Base-by-base conservation (phyloP, 2,329 filamentous ascomycete species). In the Colletotrichum camelliae region DNA sequence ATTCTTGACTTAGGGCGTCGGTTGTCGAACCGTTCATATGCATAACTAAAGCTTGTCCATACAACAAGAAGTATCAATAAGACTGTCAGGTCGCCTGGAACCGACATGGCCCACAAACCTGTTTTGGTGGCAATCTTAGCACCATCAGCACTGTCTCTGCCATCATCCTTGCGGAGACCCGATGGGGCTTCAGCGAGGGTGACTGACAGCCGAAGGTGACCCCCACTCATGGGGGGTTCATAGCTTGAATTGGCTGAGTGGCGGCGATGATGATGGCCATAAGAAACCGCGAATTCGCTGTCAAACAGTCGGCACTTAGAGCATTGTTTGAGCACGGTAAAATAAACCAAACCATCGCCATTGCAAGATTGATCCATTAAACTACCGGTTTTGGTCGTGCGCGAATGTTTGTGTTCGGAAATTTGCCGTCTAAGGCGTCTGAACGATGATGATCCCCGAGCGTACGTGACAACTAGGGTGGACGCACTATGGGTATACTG, bases 361-460 rank as follows among this genome's bases (percentile, higher is more conserved):
- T 21, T 48, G 43, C n/a, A n/a, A 48, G 0, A n/a, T 5, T 3
- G n/a, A n/a, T 7, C 12, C 4, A 12, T 48, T 13, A 18, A 48
- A 18, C 5, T 21, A 9, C n/a, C 18, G 12, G 1, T 18, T 9
- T 48, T 48, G n/a, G 18, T 48, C 18, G 12, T 6, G 6, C 2
- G n/a, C 5, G 18, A n/a, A 12, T n/a, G 5, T 6, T 12, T 5
- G 9, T 1, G 18, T 2, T 27, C 24, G 9, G 6, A 12, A n/a
- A 48, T 3, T n/a, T n/a, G 39, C 0, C 0, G 5, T n/a, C 5
- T n/a, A 3, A n/a, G n/a, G 10, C 39, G 3, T 12, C 4, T 48
- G 4, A 48, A n/a, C 2, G n/a, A n/a, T n/a, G 4, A 48, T 18
- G 24, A 27, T 27, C 24, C 24, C 5, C 24, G 24, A 27, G 5